Evolutionary conservation across 176 grass and related monocot species (phyloP), one percentile per base, ranked within the genome.

Genomic region (Musa troglodytarum): DNA sequence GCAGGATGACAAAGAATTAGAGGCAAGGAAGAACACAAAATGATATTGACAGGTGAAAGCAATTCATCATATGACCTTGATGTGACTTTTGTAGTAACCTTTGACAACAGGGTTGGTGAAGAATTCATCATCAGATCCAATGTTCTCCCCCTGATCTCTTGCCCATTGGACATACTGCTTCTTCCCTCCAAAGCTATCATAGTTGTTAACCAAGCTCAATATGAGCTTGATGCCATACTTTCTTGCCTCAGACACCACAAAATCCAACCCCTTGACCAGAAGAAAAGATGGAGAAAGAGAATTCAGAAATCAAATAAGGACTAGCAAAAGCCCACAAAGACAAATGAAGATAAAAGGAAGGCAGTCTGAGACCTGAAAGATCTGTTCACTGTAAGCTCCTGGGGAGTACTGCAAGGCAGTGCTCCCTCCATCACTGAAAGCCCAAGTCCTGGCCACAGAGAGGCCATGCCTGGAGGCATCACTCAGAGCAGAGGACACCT

Each of bases 81-180:
- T 55, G 84, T 99, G 91, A 75, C 94, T 99, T 82, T 92, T 99
- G 78, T 99, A 99, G 74, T 78, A 88, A 26, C 50, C 67, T 85
- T 88, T 95, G 20, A 92, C 96, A n/a, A 89, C 20, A 70, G 78
- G 68, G 54, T 99, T 92, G 28, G 91, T 92, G 90, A 89, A 99
- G 85, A 99, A 99, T 14, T 86, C 91, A 49, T 95, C 96, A 2
- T 92, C 90, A 19, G 91, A 92, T 23, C 74, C 88, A 83, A 99
- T 89, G 82, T 23, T 50, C 83, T 95, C 91, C 54, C 91, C 91
- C 69, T 83, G 84, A 71, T 56, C 76, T 76, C 91, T 99, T 16
- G 86, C 96, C 96, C 96, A 99, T 61, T 88, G n/a, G 72, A 95
- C 88, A 77, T 99, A 99, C 79, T 99, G 91, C 86, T 86, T 92